Evolutionary conservation across 2,329 filamentous ascomycete genomes (phyloP), one percentile per base, ranked within the genome.

Genomic region (Chaetomiaceae sp.): DNA sequence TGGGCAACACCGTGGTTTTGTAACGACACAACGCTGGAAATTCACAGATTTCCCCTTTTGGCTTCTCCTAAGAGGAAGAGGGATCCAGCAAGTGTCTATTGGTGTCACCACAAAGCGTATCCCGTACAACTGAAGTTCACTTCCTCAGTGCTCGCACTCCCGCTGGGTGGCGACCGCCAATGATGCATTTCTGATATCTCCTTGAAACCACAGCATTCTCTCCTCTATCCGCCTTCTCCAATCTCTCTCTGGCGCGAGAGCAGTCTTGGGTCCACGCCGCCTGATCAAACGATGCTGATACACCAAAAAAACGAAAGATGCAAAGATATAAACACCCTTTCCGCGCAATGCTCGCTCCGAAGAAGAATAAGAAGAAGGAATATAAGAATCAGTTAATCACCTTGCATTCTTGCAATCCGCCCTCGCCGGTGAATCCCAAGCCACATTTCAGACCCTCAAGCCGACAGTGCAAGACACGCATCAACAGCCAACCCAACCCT

Each of bases 401-500:
- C 10, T 13, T 12, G 8, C 9, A 5, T 33, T 33, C 30, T n/a
- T 33, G 10, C 30, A 8, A 1, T 33, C 25, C 25, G 10, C 14
- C 12, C 14, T n/a, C 14, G 8, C 30, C 12, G 8, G 14, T 12
- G 8, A 33, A 33, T 12, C 30, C 3, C 4, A 13, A n/a, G 12
- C 16, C 19, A 3, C 21, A 21, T 20, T 21, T 23, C 4, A 33
- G 16, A 8, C 3, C 10, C 37, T 57, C 40, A 78, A 35, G 70
- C 66, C 31, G 76, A 79, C 51, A 93, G 72, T 55, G 87, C 86
- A 58, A 93, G 78, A 68, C 88, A 93, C 42, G 87, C 88, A 69
- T 93, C 88, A 35, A 93, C 88, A n/a, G 88, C 88, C 60, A 89
- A 73, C 34, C 87, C 87, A 62, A 93, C 87, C 68, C 87, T 90